Evolutionary conservation across 2,329 filamentous ascomycete species (phyloP), one percentile per base, ranked within the genome.

Genomic region (Volutella citrinella): DNA sequence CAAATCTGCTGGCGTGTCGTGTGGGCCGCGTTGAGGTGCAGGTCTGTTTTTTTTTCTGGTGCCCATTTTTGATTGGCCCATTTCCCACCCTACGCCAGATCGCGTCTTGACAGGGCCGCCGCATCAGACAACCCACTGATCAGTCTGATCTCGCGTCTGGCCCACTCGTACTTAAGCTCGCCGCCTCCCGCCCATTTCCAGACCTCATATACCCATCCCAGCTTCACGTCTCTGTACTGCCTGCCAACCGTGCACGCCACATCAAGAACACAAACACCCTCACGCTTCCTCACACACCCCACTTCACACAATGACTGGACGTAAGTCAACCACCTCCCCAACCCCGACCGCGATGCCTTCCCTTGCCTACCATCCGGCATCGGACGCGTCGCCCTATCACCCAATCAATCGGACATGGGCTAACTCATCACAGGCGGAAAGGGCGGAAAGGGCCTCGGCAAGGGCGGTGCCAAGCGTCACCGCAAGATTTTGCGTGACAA

Each of bases 401-500:
- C 14, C 19, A n/a, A n/a, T n/a, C n/a, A n/a, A n/a, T n/a, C n/a
- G n/a, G n/a, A n/a, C n/a, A n/a, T n/a, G n/a, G n/a, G 17, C n/a
- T 20, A 17, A 12, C 19, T 13, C 13, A 26, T 7, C 13, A 56
- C 57, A 93, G 87, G 87, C 68, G 88, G 88, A 68, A 94, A 95
- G 76, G 89, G 89, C 70, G 90, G 90, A 67, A 95, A 95, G 82
- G 90, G 89, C 68, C 88, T 95, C 72, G 90, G 90, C 69, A 95
- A 95, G 83, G 90, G 90, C 54, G 90, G 90, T 69, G 91, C 91
- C 72, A 97, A 96, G 86, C 90, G 90, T 73, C 90, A 96, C 76
- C 84, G 91, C 64, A 96, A 96, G 87, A 96, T 96, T 78, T 80
- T 96, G 70, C 88, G 90, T 73, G 90, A 95, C 85, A 96, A 95